These are phyloP conservation scores for Dictyostelium intermedium DNA, from an alignment of 78 protist genomes.

Conservation along the genomic window DNA sequence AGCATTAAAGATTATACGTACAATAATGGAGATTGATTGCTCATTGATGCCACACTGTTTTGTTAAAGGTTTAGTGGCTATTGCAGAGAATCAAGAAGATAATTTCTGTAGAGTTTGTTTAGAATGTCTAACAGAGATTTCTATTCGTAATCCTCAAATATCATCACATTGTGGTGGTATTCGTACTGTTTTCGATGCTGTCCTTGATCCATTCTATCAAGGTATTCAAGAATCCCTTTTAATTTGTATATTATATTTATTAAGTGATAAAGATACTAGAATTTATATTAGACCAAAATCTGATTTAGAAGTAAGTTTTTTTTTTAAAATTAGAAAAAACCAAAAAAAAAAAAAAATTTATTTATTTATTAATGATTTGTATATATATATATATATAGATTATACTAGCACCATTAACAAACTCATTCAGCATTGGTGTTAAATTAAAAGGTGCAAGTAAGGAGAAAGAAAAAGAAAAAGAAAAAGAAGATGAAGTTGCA, in stretches of 20 bases:
- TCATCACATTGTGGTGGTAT: constrained; percentile 74
- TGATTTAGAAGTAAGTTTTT: constrained; percentile 37
- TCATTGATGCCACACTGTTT: constrained; percentile 55
- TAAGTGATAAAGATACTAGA: constrained; percentile 51
- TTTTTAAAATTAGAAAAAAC: not conserved
- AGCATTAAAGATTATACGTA: constrained; percentile 56
- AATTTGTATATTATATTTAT: constrained; percentile 46
- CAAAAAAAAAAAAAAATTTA: no score
- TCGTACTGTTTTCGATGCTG: constrained; percentile 35
- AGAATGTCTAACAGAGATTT: constrained; percentile 44
- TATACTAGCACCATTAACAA: constrained; percentile 72
- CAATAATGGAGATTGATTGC: constrained; percentile 70
- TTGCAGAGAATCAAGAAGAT: constrained; percentile 70
- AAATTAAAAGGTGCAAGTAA: constrained; percentile 44
- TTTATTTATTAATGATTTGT: no score
- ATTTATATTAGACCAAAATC: constrained; percentile 45
- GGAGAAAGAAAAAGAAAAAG: constrained; percentile 71
- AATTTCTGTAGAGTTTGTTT: constrained; percentile 57
- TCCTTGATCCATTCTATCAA: constrained; percentile 71
- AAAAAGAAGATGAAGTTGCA: constrained; percentile 52
- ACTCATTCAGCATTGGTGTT: constrained; percentile 40
- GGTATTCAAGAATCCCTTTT: constrained; percentile 78
- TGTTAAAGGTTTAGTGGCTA: constrained; percentile 48
- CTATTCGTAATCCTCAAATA: constrained; percentile 70
- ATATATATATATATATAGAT: not conserved